Conservation (phyloP, 768 basidiomycete species). For the Termitomyces sp. region DNA sequence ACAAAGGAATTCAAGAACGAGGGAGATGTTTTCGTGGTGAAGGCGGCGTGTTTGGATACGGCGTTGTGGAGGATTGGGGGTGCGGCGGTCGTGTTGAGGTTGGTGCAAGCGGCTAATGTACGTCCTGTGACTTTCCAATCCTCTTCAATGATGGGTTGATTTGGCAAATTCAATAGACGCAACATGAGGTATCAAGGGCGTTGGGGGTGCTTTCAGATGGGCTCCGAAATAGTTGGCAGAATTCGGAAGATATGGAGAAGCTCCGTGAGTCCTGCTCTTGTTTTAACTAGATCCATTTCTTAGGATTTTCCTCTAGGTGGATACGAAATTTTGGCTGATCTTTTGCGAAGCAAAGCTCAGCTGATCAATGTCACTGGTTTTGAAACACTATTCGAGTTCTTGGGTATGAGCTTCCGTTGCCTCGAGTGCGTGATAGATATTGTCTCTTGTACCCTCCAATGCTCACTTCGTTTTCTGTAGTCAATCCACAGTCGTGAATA, state of each 20-base stretch:
- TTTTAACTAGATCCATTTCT: background rate
- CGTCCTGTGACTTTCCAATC: constrained; percentile 14
- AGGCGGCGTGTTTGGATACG: constrained; percentile 61
- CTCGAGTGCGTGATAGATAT: constrained; percentile 58
- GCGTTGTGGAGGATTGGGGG: constrained; percentile 84
- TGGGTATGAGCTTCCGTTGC: constrained; percentile 78
- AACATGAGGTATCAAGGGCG: constrained; percentile 72
- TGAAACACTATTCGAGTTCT: constrained; percentile 79
- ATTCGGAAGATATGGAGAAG: constrained; percentile 92
- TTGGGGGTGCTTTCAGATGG: constrained; percentile 72
- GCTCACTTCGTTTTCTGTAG: constrained; percentile 29
- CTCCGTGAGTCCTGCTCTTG: constrained; percentile 52
- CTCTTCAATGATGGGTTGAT: background rate
- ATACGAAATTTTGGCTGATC: constrained; percentile 79
- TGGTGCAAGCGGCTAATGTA: constrained; percentile 76
- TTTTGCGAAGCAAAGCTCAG: constrained; percentile 64
- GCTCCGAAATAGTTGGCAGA: constrained; percentile 83
- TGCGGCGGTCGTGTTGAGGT: constrained; percentile 60
- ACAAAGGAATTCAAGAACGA: constrained; percentile 20
- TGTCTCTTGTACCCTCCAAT: background rate
- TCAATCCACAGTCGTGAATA: constrained; percentile 77
- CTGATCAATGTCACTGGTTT: constrained; percentile 78
- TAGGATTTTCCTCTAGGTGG: constrained; percentile 50
- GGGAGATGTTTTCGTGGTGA: constrained; percentile 60
- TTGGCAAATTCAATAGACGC: constrained; percentile 37